These are phyloP conservation scores for Deinandra increscens DNA, from an alignment of 129 eudicot species.

Conservation along the genomic window DNA sequence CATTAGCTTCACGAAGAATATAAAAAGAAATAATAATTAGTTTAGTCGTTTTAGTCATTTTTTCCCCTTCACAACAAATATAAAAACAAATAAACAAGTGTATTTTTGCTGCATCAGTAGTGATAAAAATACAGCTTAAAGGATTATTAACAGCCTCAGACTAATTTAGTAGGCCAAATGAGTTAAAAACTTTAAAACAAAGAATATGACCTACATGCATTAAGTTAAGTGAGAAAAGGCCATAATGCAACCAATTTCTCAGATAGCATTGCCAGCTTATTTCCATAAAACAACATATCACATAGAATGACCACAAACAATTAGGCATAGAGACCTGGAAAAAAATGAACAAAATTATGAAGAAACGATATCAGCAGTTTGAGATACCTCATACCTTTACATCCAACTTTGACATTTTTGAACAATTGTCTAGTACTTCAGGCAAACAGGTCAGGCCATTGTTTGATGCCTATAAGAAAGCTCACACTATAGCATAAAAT, in stretches of 20 bases:
- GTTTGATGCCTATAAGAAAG: conserved; percentile 70
- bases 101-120: conserved; percentile 66
- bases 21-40: too few relatives aligned
- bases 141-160: not conserved
- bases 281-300: conserved; percentile 63
- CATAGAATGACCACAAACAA: conserved; percentile 12
- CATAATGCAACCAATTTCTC: conserved; percentile 69
- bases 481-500: conserved; percentile 4
- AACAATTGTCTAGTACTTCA: conserved; percentile 72
- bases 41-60: too few relatives aligned
- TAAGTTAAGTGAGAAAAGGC: conserved; percentile 78
- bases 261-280: conserved; percentile 59
- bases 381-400: conserved; percentile 81
- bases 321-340: not conserved
- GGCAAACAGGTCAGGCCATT: conserved; percentile 76
- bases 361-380: conserved; percentile 12
- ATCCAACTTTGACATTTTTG: conserved; percentile 73
- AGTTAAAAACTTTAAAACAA: conserved; percentile 4
- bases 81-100: too few relatives aligned
- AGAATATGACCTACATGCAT: conserved; percentile 59
- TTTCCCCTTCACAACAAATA: too few relatives aligned
- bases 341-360: not conserved
- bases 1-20: too few relatives aligned
- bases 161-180: not conserved
- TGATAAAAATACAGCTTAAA: not conserved